Evolutionary conservation across 805 yeast genomes (phyloP).

Genomic region (Pichia nakasei): DNA sequence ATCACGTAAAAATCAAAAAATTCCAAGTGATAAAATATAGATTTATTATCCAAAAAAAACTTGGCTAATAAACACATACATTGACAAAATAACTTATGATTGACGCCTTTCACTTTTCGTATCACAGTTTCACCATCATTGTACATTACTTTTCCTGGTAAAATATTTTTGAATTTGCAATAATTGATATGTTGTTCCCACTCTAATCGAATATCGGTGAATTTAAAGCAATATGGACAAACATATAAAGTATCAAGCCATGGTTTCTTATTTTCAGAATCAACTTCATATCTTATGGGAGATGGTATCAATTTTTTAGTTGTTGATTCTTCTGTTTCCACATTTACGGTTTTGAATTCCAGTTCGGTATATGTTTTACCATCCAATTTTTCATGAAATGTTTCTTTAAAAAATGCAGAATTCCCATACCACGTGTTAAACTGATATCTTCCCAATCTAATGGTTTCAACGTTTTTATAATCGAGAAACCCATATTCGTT

Average conservation of each 20-base stretch:
- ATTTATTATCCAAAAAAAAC: constrained; percentile 81
- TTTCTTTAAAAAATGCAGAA: constrained; percentile 56
- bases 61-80: constrained; percentile 78
- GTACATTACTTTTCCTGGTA: constrained; percentile 67
- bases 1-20: constrained; percentile 72
- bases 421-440: constrained; percentile 87
- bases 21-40: constrained; percentile 73
- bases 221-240: constrained; percentile 81
- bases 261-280: constrained; percentile 12
- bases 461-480: constrained; percentile 52
- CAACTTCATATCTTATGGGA: background rate
- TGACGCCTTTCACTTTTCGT: constrained; percentile 57
- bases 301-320: no score
- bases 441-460: constrained; percentile 58
- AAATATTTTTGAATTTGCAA: constrained; percentile 33
- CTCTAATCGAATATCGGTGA: constrained; percentile 40
- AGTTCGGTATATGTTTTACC: constrained; percentile 25
- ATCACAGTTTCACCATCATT: constrained; percentile 49
- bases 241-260: constrained; percentile 62
- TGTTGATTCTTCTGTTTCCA: background rate
- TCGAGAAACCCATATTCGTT: constrained; percentile 54
- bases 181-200: constrained; percentile 41
- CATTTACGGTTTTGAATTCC: background rate
- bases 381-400: constrained; percentile 1
- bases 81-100: constrained; percentile 65